Base-by-base conservation (phyloP, 192 early-diverging fungal species). In the Umbelopsis sp. region DNA sequence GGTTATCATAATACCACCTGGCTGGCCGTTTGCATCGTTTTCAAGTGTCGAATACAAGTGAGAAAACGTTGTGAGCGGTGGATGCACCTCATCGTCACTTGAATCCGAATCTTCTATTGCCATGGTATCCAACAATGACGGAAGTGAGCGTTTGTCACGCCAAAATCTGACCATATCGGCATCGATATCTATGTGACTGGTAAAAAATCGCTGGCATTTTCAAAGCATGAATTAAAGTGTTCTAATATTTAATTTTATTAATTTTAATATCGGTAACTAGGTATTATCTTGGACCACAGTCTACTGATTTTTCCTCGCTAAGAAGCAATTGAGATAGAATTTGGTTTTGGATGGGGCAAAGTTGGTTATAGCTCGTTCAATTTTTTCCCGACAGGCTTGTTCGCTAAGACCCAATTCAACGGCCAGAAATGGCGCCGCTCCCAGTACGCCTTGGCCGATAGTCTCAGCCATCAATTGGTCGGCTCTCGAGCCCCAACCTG, bases 1-100 rank as follows among this genome's bases (percentile, higher is more conserved):
- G 15, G 64, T 73, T 7, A 78, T 78, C 12, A 78, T 20, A 22
- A 78, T 78, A 11, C 76, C 76, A 37, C 76, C 76, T 48, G 71
- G 76, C 27, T 72, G 58, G 16, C 76, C 76, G 21, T 70, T 72
- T 10, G 50, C 48, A 0, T 69, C 74, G 55, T 41, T 47, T 67
- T 75, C 68, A n/a, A 75, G 35, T 11, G 74, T 66, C 11, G 69
- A 64, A 49, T 75, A 75, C 16, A 70, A 64, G 46, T 70, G 61
- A 50, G 68, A 70, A 16, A 27, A 61, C 12, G 55, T 35, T 2
- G 16, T 25, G 12, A 61, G 13, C 18, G 55, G 55, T 61, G 30
- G 30, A 61, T 61, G 55, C 13, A 15, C 27, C 15, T 61, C 55
- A 35, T 53, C 51, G 21, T 23, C 22, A 9, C 51, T 53, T 23